Evolutionary conservation across 2,329 filamentous ascomycete species (phyloP).

Genomic region (Fusarium irregulare): DNA sequence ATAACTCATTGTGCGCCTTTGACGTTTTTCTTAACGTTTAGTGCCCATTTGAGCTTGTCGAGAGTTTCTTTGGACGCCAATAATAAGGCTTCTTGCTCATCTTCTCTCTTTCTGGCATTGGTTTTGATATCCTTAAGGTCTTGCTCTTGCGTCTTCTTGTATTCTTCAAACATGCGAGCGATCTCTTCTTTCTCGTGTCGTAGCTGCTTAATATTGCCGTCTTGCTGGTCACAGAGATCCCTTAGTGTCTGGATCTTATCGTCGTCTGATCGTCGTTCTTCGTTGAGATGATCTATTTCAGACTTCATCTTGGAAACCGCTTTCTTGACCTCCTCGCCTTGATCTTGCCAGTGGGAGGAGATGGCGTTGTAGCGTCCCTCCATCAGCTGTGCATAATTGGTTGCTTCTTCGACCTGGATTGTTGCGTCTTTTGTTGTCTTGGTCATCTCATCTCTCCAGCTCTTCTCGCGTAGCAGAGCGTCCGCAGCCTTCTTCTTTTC

Average conservation of each 20-base stretch:
- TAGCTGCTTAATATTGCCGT: constrained; percentile 72
- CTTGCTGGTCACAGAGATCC: constrained; percentile 78
- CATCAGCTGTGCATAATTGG: constrained; percentile 72
- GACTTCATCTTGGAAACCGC: constrained; percentile 61
- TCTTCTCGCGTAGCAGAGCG: constrained; percentile 69
- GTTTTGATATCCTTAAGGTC: constrained; percentile 69
- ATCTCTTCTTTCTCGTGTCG: constrained; percentile 72
- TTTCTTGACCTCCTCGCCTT: constrained; percentile 70
- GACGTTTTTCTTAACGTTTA: constrained; percentile 73
- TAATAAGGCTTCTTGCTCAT: constrained; percentile 69
- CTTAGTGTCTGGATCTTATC: constrained; percentile 72
- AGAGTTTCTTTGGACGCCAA: constrained; percentile 69
- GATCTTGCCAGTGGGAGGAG: constrained; percentile 73
- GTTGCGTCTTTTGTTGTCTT: constrained; percentile 69
- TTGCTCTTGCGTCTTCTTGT: constrained; percentile 73
- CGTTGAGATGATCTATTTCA: constrained; percentile 66
- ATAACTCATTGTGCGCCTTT: constrained; percentile 60
- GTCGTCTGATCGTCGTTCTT: constrained; percentile 69
- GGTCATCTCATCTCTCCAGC: constrained; percentile 73
- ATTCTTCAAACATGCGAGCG: constrained; percentile 68
- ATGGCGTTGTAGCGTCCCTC: constrained; percentile 77
- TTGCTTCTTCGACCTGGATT: constrained; percentile 73
- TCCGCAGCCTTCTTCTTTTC: constrained; percentile 71
- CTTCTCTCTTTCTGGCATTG: constrained; percentile 67
- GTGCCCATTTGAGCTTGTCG: constrained; percentile 77